These are phyloP conservation scores for Clarireedia paspali DNA, from an alignment of 2,329 filamentous ascomycete genomes.

Conservation along the genomic window DNA sequence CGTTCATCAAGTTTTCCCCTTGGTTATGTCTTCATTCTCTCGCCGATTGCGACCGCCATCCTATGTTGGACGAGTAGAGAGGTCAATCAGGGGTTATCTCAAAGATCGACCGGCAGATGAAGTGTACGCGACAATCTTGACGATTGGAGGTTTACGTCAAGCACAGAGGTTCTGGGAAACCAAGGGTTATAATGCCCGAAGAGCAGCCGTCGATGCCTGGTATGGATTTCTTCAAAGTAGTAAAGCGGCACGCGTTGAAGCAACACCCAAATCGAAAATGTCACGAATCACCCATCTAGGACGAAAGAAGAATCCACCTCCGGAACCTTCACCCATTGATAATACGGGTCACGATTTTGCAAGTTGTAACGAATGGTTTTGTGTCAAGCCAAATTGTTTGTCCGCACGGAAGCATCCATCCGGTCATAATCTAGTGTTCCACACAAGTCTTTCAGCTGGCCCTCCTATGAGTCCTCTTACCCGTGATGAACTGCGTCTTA, in stretches of 20 bases:
- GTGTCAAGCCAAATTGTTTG: constrained; percentile 27
- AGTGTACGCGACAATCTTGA: constrained; percentile 52
- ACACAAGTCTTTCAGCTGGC: constrained; percentile 51
- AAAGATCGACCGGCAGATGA: constrained; percentile 56
- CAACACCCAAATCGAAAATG: constrained; percentile 41
- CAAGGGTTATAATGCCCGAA: constrained; percentile 55
- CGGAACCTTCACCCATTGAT: not conserved
- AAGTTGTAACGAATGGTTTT: constrained; percentile 30
- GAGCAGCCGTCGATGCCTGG: constrained; percentile 53
- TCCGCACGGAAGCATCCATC: constrained; percentile 19
- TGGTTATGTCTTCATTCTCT: constrained; percentile 58
- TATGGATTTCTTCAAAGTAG: constrained; percentile 45
- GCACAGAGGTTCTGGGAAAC: constrained; percentile 59
- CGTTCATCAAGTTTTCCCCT: constrained; percentile 57
- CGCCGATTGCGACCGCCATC: constrained; percentile 55
- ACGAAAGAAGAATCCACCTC: constrained; percentile 41
- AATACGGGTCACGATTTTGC: constrained; percentile 18
- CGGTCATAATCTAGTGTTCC: constrained; percentile 41
- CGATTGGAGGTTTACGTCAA: constrained; percentile 53
- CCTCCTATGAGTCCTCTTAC: constrained; percentile 52
- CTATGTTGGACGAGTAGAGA: constrained; percentile 55
- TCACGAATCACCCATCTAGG: constrained; percentile 41
- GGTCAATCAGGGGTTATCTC: constrained; percentile 55
- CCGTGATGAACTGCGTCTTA: constrained; percentile 40
- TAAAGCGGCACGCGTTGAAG: constrained; percentile 21